A percentile compares a stretch with the other conserved stretches of the same genome.
These are phyloP conservation scores for Delphinella strobiligena DNA, from an alignment of 2,329 filamentous ascomycete species.

Conservation along the genomic window DNA sequence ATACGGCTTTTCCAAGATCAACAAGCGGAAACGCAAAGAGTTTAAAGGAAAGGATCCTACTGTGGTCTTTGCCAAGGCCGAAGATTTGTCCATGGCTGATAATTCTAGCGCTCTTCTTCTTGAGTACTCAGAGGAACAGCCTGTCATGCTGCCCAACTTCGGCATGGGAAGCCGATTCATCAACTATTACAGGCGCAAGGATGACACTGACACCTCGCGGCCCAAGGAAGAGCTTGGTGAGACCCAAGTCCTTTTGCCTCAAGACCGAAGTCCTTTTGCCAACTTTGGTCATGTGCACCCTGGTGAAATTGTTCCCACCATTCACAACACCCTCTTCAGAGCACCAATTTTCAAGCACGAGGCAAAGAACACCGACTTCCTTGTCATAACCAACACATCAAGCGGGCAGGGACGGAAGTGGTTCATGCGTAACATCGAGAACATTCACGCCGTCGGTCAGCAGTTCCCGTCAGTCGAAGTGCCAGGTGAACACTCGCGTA, in stretches of 20 bases:
- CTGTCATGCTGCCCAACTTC: conserved; percentile 85
- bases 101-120: conserved; percentile 80
- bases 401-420: conserved; percentile 66
- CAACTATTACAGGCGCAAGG: conserved; percentile 89
- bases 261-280: conserved; percentile 92
- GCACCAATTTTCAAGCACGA: conserved; percentile 86
- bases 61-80: conserved; percentile 67
- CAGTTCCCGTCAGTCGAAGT: conserved; percentile 87
- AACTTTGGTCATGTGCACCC: conserved; percentile 89
- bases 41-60: conserved; percentile 68
- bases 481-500: conserved; percentile 83
- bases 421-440: conserved; percentile 79
- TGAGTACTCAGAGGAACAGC: conserved; percentile 92
- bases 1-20: conserved; percentile 62
- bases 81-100: conserved; percentile 75
- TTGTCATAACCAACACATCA: conserved; percentile 73
- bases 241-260: conserved; percentile 72
- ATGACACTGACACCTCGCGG: conserved; percentile 60
- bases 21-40: conserved; percentile 65
- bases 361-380: conserved; percentile 67
- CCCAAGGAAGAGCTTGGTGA: conserved; percentile 81
- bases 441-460: conserved; percentile 83
- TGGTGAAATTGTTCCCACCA: conserved; percentile 77
- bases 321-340: conserved; percentile 92
- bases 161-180: conserved; percentile 94